Conservation (phyloP, 2,329 filamentous ascomycete species). For the Hypoxylon sp. region DNA sequence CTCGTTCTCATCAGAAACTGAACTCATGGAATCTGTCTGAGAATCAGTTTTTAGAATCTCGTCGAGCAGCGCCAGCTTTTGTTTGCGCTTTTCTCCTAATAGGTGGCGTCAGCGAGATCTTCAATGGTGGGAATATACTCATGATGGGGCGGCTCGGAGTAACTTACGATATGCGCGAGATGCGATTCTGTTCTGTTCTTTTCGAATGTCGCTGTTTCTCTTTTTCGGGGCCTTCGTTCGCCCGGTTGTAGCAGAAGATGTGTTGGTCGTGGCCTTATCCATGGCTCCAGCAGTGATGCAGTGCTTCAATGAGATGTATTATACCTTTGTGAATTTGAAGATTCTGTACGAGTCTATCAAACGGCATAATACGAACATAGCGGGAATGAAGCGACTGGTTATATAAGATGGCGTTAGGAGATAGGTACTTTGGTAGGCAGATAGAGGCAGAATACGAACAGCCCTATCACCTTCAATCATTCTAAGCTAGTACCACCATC, state of each 20-base stretch:
- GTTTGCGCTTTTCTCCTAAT: slow-evolving; percentile 61
- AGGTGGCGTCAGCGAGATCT: slow-evolving; percentile 38
- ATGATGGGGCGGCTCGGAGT: slow-evolving; percentile 10
- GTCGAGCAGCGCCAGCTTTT: slow-evolving; percentile 60
- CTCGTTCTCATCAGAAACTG: slow-evolving; percentile 52
- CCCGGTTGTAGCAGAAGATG: slow-evolving; percentile 26
- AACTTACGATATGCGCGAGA: slow-evolving; percentile 55
- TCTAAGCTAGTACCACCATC: slow-evolving; percentile 30
- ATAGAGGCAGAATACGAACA: slow-evolving; percentile 36
- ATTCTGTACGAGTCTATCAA: slow-evolving; percentile 24
- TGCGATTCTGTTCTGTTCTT: slow-evolving; percentile 53
- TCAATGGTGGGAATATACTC: background rate
- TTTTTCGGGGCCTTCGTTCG: slow-evolving; percentile 47
- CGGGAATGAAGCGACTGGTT: slow-evolving; percentile 35
- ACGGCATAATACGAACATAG: slow-evolving; percentile 27
- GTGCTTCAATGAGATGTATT: slow-evolving; percentile 26
- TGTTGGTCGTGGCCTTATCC: slow-evolving; percentile 42
- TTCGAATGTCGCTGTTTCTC: slow-evolving; percentile 52
- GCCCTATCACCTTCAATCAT: slow-evolving; percentile 35
- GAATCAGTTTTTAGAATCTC: slow-evolving; percentile 56
- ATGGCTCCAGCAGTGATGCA: slow-evolving; percentile 40
- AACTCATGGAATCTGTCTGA: slow-evolving; percentile 52
- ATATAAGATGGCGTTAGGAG: slow-evolving; percentile 41
- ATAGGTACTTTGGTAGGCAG: slow-evolving; percentile 27
- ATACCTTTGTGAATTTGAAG: slow-evolving; percentile 15